Evolutionary conservation across 768 basidiomycete genomes (phyloP), one percentile per base, ranked within the genome.

Genomic region (Strobilomyces confusus): DNA sequence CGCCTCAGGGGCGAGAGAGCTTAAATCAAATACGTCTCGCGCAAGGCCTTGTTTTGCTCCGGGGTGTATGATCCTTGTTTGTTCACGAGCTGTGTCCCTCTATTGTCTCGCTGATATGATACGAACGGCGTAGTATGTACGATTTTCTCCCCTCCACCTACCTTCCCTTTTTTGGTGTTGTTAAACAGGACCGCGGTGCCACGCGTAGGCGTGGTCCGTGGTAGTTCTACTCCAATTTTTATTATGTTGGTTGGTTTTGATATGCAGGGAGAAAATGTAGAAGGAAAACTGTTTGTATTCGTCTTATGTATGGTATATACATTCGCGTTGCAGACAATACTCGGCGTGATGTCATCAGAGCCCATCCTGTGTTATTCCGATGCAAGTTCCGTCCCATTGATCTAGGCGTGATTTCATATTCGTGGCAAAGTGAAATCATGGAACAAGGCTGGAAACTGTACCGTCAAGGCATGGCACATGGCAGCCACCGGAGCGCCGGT

Each of bases 1-100:
- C 87, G 90, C 69, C 83, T 93, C 71, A 82, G 90, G 56, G 90
- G 90, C 65, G 90, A 91, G 77, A 81, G 89, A 67, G 84, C 87
- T 64, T 89, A 80, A 82, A 48, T 52, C 30, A 29, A 29, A 29
- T 9, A 25, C 43, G 36, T 44, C 32, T 15, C 8, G 7, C 23
- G 1, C 47, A 50, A 20, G 34, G 29, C 38, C 22, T 49, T 20
- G 9, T 50, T 55, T 43, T 20, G 26, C 22, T 49, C 14, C 23
- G 7, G 37, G 36, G 46, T 45, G 12, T 43, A 52, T n/a, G n/a
- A 20, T 48, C 38, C 34, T 51, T 11, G 44, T 58, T 55, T 56
- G 52, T 57, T 53, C 45, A 26, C 25, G n/a, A 51, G 56, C n/a
- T 59, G 53, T 64, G 58, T 61, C 48, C 49, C 47, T 51, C 38